Percentiles rank a stretch among this genome's conserved stretches.
Evolutionary conservation across 192 early-diverging fungal species (phyloP).

Genomic region (Dimargaris cristalligena): DNA sequence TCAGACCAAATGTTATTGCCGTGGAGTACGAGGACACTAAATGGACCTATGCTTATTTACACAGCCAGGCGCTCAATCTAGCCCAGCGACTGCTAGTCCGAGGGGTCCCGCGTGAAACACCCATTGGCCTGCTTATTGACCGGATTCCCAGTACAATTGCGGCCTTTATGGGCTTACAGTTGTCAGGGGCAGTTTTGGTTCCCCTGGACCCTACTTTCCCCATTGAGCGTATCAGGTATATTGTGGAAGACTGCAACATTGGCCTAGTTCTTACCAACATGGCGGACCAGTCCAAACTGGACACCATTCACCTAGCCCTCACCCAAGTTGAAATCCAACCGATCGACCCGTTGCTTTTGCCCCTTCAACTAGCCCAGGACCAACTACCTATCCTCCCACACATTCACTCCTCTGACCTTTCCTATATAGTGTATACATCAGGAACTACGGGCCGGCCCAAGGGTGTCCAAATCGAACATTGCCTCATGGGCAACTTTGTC

Average conservation of each 20-base stretch:
- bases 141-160: neutral
- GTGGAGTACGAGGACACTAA: too few species aligned
- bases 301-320: neutral
- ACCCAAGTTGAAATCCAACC: too few species aligned
- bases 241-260: neutral
- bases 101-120: too few species aligned
- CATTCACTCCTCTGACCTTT: neutral
- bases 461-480: neutral
- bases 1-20: too few species aligned
- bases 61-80: too few species aligned
- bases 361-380: neutral
- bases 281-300: neutral
- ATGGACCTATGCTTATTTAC: too few species aligned
- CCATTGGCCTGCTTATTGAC: too few species aligned
- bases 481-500: neutral
- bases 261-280: neutral
- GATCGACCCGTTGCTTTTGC: neutral
- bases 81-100: too few species aligned
- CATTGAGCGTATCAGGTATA: neutral
- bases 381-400: neutral
- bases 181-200: neutral
- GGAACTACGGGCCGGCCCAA: conserved; percentile 5
- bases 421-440: conserved; percentile 1
- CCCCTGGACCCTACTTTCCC: too few species aligned
- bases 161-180: neutral